Conservation (phyloP, 176 grass and related monocot species). For the Oryza longistaminata region DNA sequence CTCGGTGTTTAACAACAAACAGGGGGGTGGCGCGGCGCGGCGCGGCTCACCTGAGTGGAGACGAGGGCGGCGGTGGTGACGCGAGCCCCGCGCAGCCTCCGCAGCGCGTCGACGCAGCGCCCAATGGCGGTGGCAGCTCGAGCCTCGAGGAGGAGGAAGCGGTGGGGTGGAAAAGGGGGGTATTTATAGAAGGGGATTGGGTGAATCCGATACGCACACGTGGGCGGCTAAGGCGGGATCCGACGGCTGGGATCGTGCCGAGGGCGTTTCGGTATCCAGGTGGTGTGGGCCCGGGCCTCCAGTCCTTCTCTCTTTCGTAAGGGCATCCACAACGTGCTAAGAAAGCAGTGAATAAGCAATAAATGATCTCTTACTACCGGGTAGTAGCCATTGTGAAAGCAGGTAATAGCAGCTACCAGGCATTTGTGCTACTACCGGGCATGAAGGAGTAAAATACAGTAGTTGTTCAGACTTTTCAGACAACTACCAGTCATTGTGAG, state of each 20-base stretch:
- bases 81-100: conserved; percentile 39
- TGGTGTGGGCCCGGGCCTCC: background rate
- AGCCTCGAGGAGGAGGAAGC: background rate
- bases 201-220: background rate
- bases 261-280: background rate
- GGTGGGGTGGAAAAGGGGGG: background rate
- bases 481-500: too few species aligned
- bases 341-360: too few species aligned
- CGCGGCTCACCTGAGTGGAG: conserved; percentile 48
- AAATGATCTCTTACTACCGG: too few species aligned
- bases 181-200: background rate
- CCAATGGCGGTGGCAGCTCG: background rate
- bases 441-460: too few species aligned
- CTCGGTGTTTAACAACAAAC: background rate
- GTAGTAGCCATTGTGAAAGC: too few species aligned
- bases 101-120: conserved; percentile 59
- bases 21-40: background rate
- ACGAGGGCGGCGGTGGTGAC: conserved; percentile 52
- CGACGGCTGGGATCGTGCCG: background rate
- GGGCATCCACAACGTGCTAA: too few species aligned
- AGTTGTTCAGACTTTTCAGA: too few species aligned
- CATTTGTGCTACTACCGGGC: too few species aligned
- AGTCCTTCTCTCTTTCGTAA: too few species aligned
- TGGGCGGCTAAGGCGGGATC: background rate
- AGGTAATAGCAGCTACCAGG: too few species aligned